Conservation (phyloP, 495 filamentous ascomycete genomes). For the Friedmanniomyces endolithicus region DNA sequence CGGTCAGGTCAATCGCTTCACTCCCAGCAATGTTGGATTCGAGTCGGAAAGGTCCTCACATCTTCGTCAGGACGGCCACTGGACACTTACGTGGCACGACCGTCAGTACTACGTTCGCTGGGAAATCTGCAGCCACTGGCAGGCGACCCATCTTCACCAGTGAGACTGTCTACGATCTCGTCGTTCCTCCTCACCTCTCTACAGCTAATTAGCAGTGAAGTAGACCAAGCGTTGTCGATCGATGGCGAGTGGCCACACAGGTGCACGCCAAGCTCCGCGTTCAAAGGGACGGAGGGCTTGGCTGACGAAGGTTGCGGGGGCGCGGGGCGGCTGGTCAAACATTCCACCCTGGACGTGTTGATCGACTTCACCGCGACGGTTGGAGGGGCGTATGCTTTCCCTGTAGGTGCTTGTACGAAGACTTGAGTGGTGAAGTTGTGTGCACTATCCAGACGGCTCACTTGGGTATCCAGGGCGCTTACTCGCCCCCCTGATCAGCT, state of each 20-base stretch:
- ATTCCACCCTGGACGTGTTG: background rate
- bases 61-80: background rate
- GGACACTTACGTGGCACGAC: conserved; percentile 18
- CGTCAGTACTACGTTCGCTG: conserved; percentile 19
- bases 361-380: background rate
- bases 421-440: background rate
- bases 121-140: conserved; percentile 40
- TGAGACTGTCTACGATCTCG: conserved; percentile 4
- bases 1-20: background rate
- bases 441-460: background rate
- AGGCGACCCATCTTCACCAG: conserved; percentile 24
- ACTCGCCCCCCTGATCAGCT: background rate
- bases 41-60: too few species aligned
- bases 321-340: background rate
- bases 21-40: too few species aligned
- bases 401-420: too few species aligned
- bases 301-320: background rate
- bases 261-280: background rate
- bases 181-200: background rate
- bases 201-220: too few species aligned
- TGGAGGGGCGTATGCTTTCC: too few species aligned
- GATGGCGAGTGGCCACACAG: too few species aligned
- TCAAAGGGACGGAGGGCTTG: background rate
- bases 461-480: background rate
- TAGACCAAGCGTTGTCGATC: too few species aligned